Percentiles rank a stretch among this genome's conserved stretches.
Conservation (phyloP, 83 land plant species). For the Thuja plicata region DNA sequence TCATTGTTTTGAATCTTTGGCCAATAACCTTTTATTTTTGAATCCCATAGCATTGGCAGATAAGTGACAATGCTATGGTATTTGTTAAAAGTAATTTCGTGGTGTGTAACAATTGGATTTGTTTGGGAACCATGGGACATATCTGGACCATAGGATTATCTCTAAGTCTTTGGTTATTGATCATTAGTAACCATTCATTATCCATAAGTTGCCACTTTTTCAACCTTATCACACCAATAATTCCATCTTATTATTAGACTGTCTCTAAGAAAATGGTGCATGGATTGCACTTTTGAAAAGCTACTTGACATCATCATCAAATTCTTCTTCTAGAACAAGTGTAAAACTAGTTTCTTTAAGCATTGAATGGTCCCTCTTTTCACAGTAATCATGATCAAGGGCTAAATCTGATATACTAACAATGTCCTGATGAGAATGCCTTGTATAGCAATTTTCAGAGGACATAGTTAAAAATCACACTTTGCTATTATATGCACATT, state of each 20-base stretch:
- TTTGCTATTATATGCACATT: not conserved
- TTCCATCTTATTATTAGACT: not conserved
- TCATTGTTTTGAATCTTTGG: no score
- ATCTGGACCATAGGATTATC: no score
- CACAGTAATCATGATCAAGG: not conserved
- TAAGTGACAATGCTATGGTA: no score
- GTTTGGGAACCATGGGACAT: no score
- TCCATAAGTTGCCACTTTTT: not conserved
- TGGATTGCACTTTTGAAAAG: not conserved
- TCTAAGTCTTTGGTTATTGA: no score
- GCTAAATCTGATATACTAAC: not conserved
- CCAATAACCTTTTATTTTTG: no score
- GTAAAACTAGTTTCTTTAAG: no score
- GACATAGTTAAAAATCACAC: not conserved
- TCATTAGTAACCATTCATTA: no score
- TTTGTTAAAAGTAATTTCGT: no score
- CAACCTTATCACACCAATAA: not conserved
- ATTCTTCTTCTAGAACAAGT: constrained; percentile 1
- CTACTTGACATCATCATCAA: not conserved
- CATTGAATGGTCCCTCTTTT: not conserved
- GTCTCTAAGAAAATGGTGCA: not conserved
- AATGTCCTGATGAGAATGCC: not conserved
- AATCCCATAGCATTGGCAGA: no score
- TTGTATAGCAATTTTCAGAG: not conserved
- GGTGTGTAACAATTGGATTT: no score